Percentiles rank a stretch among this genome's conserved stretches.
Evolutionary conservation across 495 filamentous ascomycete genomes (phyloP).

Genomic region (Penicillium cataractarum): DNA sequence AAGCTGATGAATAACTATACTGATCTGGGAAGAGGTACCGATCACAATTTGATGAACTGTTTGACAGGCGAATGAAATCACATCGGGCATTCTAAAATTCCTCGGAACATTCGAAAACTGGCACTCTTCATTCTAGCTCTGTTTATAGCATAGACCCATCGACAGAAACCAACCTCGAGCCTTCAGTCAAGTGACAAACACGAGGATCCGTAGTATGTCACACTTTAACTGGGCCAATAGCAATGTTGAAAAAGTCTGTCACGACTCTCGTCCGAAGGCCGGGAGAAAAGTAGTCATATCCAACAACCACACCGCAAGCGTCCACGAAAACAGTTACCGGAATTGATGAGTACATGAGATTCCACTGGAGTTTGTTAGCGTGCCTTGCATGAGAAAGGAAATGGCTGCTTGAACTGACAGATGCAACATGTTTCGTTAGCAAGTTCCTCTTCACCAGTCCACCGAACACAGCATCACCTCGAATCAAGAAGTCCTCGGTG

Average conservation of each 20-base stretch:
- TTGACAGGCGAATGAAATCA: too few species aligned
- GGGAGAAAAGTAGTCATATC: conserved; percentile 35
- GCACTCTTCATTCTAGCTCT: too few species aligned
- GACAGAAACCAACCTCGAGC: background rate
- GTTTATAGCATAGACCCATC: background rate
- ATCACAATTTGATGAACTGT: too few species aligned
- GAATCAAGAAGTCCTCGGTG: conserved; percentile 25
- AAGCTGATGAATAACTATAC: too few species aligned
- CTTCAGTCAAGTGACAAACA: background rate
- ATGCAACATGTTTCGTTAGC: conserved; percentile 16
- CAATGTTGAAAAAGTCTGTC: conserved; percentile 31
- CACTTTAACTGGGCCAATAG: background rate
- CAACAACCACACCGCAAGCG: conserved; percentile 27
- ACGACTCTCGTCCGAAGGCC: conserved; percentile 29
- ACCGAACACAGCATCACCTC: conserved; percentile 24
- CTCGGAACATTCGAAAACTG: too few species aligned
- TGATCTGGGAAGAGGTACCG: too few species aligned
- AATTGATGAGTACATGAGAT: conserved; percentile 30
- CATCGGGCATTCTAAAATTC: too few species aligned
- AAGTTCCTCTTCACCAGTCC: conserved; percentile 24
- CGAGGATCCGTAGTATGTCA: too few species aligned
- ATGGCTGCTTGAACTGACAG: conserved; percentile 15
- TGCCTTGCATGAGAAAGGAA: background rate
- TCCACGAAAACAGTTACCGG: conserved; percentile 34
- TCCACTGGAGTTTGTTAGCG: conserved; percentile 22